Percentiles rank a stretch among this genome's conserved stretches.
Evolutionary conservation across 2,329 filamentous ascomycete species (phyloP).

Genomic region (Beauveria pseudobassiana): DNA sequence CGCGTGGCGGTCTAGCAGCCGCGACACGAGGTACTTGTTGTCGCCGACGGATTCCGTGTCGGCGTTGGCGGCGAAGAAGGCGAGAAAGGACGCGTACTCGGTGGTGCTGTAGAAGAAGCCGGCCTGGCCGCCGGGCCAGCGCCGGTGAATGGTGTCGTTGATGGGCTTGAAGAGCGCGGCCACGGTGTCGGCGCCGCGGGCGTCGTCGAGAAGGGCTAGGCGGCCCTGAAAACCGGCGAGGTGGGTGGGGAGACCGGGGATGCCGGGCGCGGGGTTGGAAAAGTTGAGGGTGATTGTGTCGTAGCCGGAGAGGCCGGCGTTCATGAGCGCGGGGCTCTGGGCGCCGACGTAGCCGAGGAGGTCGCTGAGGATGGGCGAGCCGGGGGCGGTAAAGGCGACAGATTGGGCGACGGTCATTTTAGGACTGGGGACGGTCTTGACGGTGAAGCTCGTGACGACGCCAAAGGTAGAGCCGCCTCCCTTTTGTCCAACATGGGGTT

Average conservation of each 20-base stretch:
- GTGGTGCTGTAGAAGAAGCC: slow-evolving; percentile 13
- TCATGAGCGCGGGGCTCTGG: slow-evolving; percentile 22
- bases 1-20: slow-evolving; percentile 32
- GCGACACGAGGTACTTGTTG: slow-evolving; percentile 32
- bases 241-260: slow-evolving; percentile 20
- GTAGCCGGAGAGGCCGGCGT: slow-evolving; percentile 44
- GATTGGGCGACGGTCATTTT: slow-evolving; percentile 21
- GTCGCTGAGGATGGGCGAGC: slow-evolving; percentile 35
- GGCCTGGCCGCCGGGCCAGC: slow-evolving; percentile 25
- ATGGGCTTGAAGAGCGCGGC: slow-evolving; percentile 26
- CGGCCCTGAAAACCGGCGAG: slow-evolving; percentile 28
- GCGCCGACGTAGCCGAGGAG: slow-evolving; percentile 40
- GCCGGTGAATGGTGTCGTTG: slow-evolving; percentile 28
- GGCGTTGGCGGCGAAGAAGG: slow-evolving; percentile 29
- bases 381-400: slow-evolving; percentile 17
- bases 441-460: slow-evolving; percentile 49
- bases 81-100: slow-evolving; percentile 27
- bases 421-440: slow-evolving; percentile 41
- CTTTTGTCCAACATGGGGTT: slow-evolving; percentile 13
- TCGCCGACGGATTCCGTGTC: slow-evolving; percentile 29
- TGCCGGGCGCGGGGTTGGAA: slow-evolving; percentile 28
- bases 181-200: slow-evolving; percentile 17
- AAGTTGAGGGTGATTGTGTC: slow-evolving; percentile 29
- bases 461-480: slow-evolving; percentile 56
- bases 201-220: slow-evolving; percentile 29